Evolutionary conservation across 371 early-diverging fungal species (phyloP), one percentile per base, ranked within the genome.

Genomic region (Choanephora cucurbitarum): DNA sequence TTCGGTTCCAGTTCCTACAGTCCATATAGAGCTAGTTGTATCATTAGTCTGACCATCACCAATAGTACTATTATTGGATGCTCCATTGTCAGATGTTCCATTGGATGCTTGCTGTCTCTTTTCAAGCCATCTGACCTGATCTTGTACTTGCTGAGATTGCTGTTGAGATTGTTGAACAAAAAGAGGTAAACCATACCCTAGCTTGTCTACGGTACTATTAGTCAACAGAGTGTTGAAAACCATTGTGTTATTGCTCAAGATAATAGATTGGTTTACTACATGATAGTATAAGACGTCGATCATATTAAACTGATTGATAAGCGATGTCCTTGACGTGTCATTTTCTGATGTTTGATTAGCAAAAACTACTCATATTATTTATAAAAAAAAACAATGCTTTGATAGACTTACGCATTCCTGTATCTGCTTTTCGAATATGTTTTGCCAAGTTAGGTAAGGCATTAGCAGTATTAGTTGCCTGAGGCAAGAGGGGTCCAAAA

Each of bases 211-310:
- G 10, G 71, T 64, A 8, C 54, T 52, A 28, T 75, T 75, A 7
- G 59, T 66, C 32, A 67, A 44, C 6, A 75, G 15, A 0, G 71
- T 62, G 24, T 62, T 46, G 3, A 63, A 10, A 5, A 70, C 32
- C 0, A 23, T 31, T 19, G 44, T 44, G 1, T 32, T 45, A 19
- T 33, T 39, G 9, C 44, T 44, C 10, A 52, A 34, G 32, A 13
- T 53, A 33, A 49, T 52, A 17, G 69, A 60, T 22, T 66, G 64
- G 39, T 75, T 68, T 2, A 69, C 43, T 3, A 75, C 34, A 55
- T 75, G 75, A 45, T 75, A 75, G 9, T 47, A n/a, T 14, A 69
- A 44, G 0, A 75, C 15, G 43, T 75, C 73, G 4, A 41, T 28
- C 10, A 45, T 11, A 10, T 57, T 59, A 43, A 62, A 66, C 17